Evolutionary conservation across 805 yeast genomes (phyloP), one percentile per base, ranked within the genome.

Genomic region (Clavispora santaluciae): DNA sequence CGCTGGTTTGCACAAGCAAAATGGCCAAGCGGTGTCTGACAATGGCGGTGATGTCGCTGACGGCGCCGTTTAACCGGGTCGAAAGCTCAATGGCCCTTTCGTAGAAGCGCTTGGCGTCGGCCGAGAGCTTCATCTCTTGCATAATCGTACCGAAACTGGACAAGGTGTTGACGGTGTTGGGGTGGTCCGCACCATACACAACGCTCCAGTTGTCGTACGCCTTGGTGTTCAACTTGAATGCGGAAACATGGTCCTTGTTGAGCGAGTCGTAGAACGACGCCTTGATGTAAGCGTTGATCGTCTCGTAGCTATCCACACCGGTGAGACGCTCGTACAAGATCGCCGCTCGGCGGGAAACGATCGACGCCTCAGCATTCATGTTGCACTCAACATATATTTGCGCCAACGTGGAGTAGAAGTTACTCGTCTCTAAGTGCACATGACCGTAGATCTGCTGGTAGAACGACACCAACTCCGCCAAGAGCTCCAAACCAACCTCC

Each of bases 371-470:
- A 18, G 68, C 65, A 16, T 65, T 58, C 51, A 75, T 64, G 12
- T 79, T 79, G 34, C 78, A 58, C 43, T 82, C 88, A 43, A 78
- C 73, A 64, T 79, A 86, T 15, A 80, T 61, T 46, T 81, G 79
- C 11, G 95, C 83, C 35, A 88, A 68, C 8, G 77, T 68, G 31
- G 80, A 66, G 55, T 83, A 83, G 25, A 81, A 80, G 38, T 76
- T 76, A 11, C 91, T 88, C 22, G 90, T 85, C 51, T 83, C 88
- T 7, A 83, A 75, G 55, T 90, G 93, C 22, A 91, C 74, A 21
- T 73, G 59, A 22, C 98, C 96, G 53, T 86, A 86, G 22, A 87
- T 79, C 57, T 88, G 95, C 59, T 89, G 95, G 48, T 79, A 78
- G 40, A 88, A 72, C 7, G 83, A 65, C 25, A 86, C 66, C 22